These are phyloP conservation scores for Pugionium cornutum DNA, from an alignment of 345 rosid species.

Conservation along the genomic window DNA sequence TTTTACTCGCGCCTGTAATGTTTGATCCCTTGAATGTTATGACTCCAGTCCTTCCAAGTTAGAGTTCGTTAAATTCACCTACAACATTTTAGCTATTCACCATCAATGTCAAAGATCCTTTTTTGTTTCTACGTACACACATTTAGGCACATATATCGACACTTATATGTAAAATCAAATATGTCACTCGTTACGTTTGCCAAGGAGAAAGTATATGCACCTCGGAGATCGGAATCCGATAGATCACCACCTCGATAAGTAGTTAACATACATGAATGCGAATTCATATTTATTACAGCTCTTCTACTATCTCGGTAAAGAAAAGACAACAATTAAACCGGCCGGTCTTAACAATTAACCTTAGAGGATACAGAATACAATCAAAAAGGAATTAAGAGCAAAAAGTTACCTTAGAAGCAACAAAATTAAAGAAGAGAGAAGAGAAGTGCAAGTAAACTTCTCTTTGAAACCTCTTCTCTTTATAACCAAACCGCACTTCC, in stretches of 20 bases:
- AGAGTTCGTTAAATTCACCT: conserved; percentile 85
- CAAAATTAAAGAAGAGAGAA: conserved; percentile 74
- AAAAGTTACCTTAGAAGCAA: conserved; percentile 64
- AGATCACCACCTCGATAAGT: conserved; percentile 74
- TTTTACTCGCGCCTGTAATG: conserved; percentile 79
- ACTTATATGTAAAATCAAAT: neutral
- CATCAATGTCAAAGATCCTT: conserved; percentile 16
- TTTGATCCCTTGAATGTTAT: conserved; percentile 86
- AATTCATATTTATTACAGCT: conserved; percentile 4
- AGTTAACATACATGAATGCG: neutral
- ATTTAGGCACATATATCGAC: neutral
- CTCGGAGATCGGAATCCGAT: conserved; percentile 86
- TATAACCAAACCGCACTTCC: conserved; percentile 36
- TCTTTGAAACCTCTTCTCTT: conserved; percentile 47
- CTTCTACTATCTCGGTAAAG: neutral
- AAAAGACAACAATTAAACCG: neutral
- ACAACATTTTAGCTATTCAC: conserved; percentile 15
- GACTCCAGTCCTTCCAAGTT: conserved; percentile 97
- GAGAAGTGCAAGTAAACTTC: conserved; percentile 60
- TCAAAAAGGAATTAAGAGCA: neutral
- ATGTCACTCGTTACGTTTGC: conserved; percentile 86
- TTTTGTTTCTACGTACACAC: conserved; percentile 7
- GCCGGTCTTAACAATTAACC: too few relatives aligned
- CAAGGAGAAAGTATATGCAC: conserved; percentile 71
- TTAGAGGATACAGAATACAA: too few relatives aligned